Evolutionary conservation across 2,329 filamentous ascomycete species (phyloP), one percentile per base, ranked within the genome.

Genomic region (Fusarium chuoi): DNA sequence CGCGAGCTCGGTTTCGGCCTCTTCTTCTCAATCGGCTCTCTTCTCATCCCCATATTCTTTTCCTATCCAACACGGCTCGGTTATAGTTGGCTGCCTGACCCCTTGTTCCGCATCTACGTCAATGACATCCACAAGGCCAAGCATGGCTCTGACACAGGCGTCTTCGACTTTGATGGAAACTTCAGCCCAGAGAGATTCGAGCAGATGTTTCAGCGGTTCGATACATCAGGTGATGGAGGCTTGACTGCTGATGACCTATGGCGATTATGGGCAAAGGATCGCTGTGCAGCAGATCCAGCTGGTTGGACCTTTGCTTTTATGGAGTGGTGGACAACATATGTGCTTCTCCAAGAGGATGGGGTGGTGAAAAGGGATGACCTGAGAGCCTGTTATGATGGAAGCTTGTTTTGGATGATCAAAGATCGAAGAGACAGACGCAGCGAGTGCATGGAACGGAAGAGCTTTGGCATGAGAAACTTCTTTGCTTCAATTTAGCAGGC

Each of bases 361-460:
- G 81, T 82, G 57, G 84, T 90, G 76, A 83, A 79, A 77, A 91
- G 90, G 78, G 88, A 91, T 46, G 89, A 91, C 6, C 46, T 79
- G n/a, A 70, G 72, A 8, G 75, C 70, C 0, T 71, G 78, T 12
- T 79, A 78, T 15, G 77, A 79, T 33, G 76, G 73, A 24, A 70
- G 61, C 24, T 13, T 75, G n/a, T 74, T 75, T 41, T 75, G 73
- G 73, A 69, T 36, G 59, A 74, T 75, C n/a, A 74, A 68, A 22
- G 26, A 72, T 8, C 65, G 72, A 20, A 62, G 68, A 33, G 59
- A 63, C 2, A 56, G 20, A n/a, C 33, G n/a, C n/a, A 18, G 28
- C 0, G 24, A 20, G 15, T n/a, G 6, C 7, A 15, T 33, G 33
- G 5, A 71, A 1, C 51, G 54, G 39, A 71, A 39, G 44, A 72